Conservation (phyloP, 2,329 filamentous ascomycete species). For the Dothideomycetes sp. region DNA sequence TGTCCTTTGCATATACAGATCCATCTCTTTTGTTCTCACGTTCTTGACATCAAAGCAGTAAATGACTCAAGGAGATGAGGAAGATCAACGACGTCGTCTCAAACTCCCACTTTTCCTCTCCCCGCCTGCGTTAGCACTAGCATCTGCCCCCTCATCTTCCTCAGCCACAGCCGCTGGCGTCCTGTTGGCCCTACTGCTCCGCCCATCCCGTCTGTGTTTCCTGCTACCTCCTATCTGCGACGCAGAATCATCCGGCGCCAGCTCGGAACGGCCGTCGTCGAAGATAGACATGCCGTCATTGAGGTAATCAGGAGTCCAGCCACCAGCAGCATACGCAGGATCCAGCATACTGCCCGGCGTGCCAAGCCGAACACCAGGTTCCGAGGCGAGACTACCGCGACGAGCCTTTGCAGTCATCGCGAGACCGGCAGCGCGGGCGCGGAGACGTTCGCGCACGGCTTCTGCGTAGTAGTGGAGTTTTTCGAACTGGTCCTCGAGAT, state of each 20-base stretch:
- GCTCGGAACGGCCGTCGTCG: slow-evolving; percentile 33
- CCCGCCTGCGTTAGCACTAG: too few relatives aligned
- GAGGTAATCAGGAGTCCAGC: slow-evolving; percentile 19
- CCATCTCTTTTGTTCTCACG: too few relatives aligned
- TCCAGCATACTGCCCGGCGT: slow-evolving; percentile 30
- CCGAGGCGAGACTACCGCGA: slow-evolving; percentile 42
- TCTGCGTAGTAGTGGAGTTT: slow-evolving; percentile 79
- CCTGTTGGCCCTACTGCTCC: slow-evolving; percentile 32
- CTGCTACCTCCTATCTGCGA: slow-evolving; percentile 64
- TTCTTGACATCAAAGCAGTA: too few relatives aligned
- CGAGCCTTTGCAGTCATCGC: slow-evolving; percentile 50
- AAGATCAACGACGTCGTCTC: not conserved
- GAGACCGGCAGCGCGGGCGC: slow-evolving; percentile 73
- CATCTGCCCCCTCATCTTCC: slow-evolving; percentile 41
- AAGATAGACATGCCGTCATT: slow-evolving; percentile 18
- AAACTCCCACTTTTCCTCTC: not conserved
- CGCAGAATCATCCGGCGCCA: slow-evolving; percentile 69
- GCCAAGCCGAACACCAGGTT: slow-evolving; percentile 29
- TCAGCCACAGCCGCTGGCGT: slow-evolving; percentile 62
- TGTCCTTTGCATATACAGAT: too few relatives aligned
- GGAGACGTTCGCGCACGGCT: slow-evolving; percentile 62
- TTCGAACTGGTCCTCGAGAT: slow-evolving; percentile 87
- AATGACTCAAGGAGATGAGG: not conserved
- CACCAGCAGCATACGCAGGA: slow-evolving; percentile 7
- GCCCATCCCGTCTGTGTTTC: slow-evolving; percentile 44